phyloP scores from a whole-genome alignment of 352 stramenopile genomes.

The Phytophthora macrochlamydospora region DNA sequence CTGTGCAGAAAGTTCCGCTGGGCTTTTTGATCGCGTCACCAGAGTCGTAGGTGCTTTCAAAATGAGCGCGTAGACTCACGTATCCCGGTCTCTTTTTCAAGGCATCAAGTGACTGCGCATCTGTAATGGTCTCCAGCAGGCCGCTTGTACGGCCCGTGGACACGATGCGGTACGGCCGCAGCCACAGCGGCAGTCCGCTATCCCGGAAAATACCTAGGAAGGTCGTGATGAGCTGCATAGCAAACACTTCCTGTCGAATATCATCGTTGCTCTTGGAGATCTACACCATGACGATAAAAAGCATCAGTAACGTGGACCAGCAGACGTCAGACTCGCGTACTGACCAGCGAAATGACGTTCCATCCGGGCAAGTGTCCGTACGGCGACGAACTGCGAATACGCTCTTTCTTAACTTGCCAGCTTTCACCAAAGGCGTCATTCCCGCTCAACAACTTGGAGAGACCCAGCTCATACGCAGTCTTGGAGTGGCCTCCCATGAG shows the following conservation, averaged over 20 bases:
- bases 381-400: constrained; percentile 87
- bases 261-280: constrained; percentile 98
- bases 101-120: constrained; percentile 95
- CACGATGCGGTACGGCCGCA: constrained; percentile 95
- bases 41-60: constrained; percentile 88
- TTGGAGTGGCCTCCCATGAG: constrained; percentile 67
- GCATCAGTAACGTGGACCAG: too few species aligned
- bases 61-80: constrained; percentile 88
- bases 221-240: constrained; percentile 95
- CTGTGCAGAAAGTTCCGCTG: constrained; percentile 73
- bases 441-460: constrained; percentile 68
- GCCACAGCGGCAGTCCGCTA: constrained; percentile 91
- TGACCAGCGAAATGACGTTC: constrained; percentile 91
- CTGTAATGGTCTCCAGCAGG: constrained; percentile 95
- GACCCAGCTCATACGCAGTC: constrained; percentile 67
- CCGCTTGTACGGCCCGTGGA: constrained; percentile 91
- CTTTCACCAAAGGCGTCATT: constrained; percentile 90
- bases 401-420: constrained; percentile 94
- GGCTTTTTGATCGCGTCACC: constrained; percentile 57
- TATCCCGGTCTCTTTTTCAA: constrained; percentile 93
- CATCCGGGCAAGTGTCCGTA: constrained; percentile 88
- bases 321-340: too few species aligned
- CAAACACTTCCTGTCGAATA: constrained; percentile 95
- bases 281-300: constrained; percentile 9
- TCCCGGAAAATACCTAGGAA: constrained; percentile 93